Evolutionary conservation across 2,329 filamentous ascomycete species (phyloP), one percentile per base, ranked within the genome.

Genomic region (Penicillium capsulatum): DNA sequence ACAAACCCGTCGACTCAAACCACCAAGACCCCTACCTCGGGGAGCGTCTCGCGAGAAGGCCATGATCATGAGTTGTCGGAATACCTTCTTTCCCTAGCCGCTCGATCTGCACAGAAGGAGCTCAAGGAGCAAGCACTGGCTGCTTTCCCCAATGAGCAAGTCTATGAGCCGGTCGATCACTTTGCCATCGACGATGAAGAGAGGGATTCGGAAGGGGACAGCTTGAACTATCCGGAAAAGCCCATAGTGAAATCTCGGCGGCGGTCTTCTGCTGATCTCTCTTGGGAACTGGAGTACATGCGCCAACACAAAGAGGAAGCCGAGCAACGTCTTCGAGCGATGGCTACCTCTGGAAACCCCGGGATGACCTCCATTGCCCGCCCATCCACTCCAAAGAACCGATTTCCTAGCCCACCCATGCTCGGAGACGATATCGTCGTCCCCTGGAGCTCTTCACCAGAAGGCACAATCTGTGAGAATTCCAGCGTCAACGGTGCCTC

Each of bases 261-360:
- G 22, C 64, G 68, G 31, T 73, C 71, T 2, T 66, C 65, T 15
- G 60, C 60, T 15, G 70, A 73, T 47, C 47, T 79, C 3, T 69
- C 77, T 41, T 91, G 85, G 81, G 87, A 88, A 59, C 74, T 92
- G 57, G 77, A 82, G 54, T 83, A 88, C 53, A 86, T 92, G 84
- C 84, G 86, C 52, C 77, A 82, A 53, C 84, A 91, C 63, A 84
- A 81, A 36, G 79, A 86, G 51, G 72, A 81, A 53, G 63, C 81
- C 34, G 74, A 80, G 51, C 72, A 64, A 60, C 54, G 60, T 51
- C 51, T 61, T 40, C 53, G 60, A 32, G 53, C 61, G 40, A 58
- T 65, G 60, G 39, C 58, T 50, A 44, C 61, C 40, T 56, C 60
- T 16, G 49, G 56, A 28, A 58, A 47, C 59, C 20, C 55, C 51